Evolutionary conservation across 1,139 yeast genomes (phyloP), one percentile per base, ranked within the genome.

Genomic region (Spathaspora jeffriesii): DNA sequence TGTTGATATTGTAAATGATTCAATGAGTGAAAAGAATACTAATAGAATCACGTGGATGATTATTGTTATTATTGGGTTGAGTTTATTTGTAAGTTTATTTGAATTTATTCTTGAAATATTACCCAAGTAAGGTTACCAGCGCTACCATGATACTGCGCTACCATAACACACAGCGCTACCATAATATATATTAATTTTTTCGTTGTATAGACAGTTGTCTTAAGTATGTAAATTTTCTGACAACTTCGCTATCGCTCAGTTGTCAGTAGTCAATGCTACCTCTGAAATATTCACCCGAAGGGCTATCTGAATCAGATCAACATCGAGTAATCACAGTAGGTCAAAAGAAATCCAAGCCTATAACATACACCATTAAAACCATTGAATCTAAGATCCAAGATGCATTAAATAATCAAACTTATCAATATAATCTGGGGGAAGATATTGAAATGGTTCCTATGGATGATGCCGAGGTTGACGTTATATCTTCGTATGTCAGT

Each of bases 21-120:
- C 97, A 40, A 86, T 93, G 59, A 96, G 96, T 9, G 99, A 93
- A 65, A 81, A 84, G 55, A 91, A 90, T 62, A 92, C 95, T 79
- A 88, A 90, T 38, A 78, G 96, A 54, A 89, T 93, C 50, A 91
- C 98, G 0, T 85, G 92, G 84, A 86, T 93, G 81, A 85, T 93
- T 52, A 89, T 95, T 47, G 73, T 87, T 17, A 88, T 93, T 32
- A 89, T 93, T 53, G 83, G 87, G 44, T 65, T 92, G 45, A 88
- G 96, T 56, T 79, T 93, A 45, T 68, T 83, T 30, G 96, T 93
- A 42, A 74, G 79, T 57, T 48, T 73, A 38, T 73, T 76, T 54
- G 79, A 76, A 53, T 73, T 76, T 48, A 50, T 71, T 36, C 59
- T 74, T 43, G 75, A 67, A 45, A 59, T 73, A 22, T 21, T 71